These are phyloP conservation scores for Cercospora sp. DNA, from an alignment of 2,329 filamentous ascomycete species.

Conservation along the genomic window DNA sequence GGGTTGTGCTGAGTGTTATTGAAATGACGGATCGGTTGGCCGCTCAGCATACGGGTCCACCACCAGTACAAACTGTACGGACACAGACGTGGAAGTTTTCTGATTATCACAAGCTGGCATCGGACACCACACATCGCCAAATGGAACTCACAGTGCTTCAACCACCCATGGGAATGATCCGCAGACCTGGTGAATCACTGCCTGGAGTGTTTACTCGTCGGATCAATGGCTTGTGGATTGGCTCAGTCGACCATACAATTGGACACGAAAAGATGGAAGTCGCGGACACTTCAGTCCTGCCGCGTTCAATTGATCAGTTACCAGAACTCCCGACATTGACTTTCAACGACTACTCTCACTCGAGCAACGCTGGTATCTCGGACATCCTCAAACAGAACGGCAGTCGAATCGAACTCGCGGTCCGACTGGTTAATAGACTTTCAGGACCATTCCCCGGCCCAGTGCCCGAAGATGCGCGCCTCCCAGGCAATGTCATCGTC, in stretches of 20 bases:
- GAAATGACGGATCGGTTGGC: not conserved
- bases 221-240: constrained; percentile 5
- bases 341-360: constrained; percentile 1
- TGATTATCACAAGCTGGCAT: no score
- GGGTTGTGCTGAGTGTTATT: not conserved
- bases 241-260: not conserved
- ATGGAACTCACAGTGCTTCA: not conserved
- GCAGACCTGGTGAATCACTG: not conserved
- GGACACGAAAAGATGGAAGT: not conserved
- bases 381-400: not conserved
- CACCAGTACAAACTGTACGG: not conserved
- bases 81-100: no score
- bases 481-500: constrained; percentile 4
- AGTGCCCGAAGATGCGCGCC: not conserved
- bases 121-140: not conserved
- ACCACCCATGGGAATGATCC: not conserved
- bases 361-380: not conserved
- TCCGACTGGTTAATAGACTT: constrained; percentile 3
- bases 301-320: not conserved
- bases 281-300: no score
- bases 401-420: constrained; percentile 5
- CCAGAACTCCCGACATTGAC: constrained; percentile 7
- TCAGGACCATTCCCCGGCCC: not conserved
- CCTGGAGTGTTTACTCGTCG: not conserved
- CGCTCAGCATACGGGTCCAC: not conserved